A percentile compares a stretch with the other conserved stretches of the same genome.
phyloP scores from a whole-genome alignment of 768 basidiomycete species.

The Megacollybia marginata region DNA sequence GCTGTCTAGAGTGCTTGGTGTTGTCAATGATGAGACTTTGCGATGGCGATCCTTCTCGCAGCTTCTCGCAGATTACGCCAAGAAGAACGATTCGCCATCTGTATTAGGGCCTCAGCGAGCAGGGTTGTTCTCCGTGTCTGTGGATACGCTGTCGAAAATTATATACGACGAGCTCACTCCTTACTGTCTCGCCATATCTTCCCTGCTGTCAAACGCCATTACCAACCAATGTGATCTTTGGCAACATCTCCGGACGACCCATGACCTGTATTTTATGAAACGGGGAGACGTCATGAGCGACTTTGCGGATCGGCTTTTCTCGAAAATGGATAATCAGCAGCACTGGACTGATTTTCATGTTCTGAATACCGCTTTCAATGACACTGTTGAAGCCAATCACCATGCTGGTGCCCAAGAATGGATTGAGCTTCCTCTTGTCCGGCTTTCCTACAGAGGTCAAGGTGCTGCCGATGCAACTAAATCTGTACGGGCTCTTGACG shows the following conservation, averaged over 20 bases:
- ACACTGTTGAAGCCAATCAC: slow-evolving; percentile 46
- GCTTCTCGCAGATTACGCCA: slow-evolving; percentile 24
- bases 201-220: slow-evolving; percentile 47
- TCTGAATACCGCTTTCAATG: slow-evolving; percentile 69
- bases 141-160: slow-evolving; percentile 51
- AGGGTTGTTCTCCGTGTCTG: slow-evolving; percentile 41
- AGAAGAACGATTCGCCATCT: not conserved
- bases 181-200: slow-evolving; percentile 44
- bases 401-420: slow-evolving; percentile 36
- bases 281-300: slow-evolving; percentile 72
- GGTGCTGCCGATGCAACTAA: slow-evolving; percentile 36
- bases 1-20: slow-evolving; percentile 55
- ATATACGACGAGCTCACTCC: slow-evolving; percentile 61
- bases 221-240: slow-evolving; percentile 61
- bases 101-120: no score
- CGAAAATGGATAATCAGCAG: slow-evolving; percentile 73
- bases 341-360: slow-evolving; percentile 80
- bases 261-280: slow-evolving; percentile 70
- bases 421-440: slow-evolving; percentile 64
- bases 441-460: slow-evolving; percentile 55
- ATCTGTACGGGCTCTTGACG: slow-evolving; percentile 60
- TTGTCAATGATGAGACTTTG: slow-evolving; percentile 3
- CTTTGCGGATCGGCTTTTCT: slow-evolving; percentile 68
- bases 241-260: slow-evolving; percentile 54
- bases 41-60: slow-evolving; percentile 23